These are phyloP conservation scores for Paralagenidium karlingii DNA, from an alignment of 352 stramenopile genomes.

Conservation along the genomic window DNA sequence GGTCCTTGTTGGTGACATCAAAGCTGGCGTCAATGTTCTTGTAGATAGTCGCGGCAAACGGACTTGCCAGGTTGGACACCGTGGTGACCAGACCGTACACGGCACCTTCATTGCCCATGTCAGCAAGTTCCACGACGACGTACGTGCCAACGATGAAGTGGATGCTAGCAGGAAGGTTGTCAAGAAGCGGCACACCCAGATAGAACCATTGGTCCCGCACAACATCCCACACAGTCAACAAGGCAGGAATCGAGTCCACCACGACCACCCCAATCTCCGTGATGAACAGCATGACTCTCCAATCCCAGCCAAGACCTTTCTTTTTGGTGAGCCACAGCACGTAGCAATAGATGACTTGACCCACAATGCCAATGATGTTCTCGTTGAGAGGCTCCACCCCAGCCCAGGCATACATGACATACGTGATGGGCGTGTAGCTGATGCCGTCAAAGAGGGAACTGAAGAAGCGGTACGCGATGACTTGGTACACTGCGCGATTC, in stretches of 20 bases:
- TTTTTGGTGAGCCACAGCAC: conserved; percentile 10
- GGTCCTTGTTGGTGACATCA: conserved; percentile 24
- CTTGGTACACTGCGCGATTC: conserved; percentile 18
- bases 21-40: conserved; percentile 24
- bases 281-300: conserved; percentile 13
- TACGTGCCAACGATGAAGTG: conserved; percentile 37
- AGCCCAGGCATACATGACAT: conserved; percentile 13
- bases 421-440: conserved; percentile 7
- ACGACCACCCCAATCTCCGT: conserved; percentile 14
- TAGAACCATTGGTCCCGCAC: conserved; percentile 45
- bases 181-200: conserved; percentile 25
- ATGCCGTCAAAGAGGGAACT: conserved; percentile 12
- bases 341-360: conserved; percentile 3
- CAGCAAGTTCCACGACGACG: conserved; percentile 20
- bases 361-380: conserved; percentile 12
- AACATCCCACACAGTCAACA: conserved; percentile 36
- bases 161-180: conserved; percentile 24
- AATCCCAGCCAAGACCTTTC: conserved; percentile 17
- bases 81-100: conserved; percentile 42
- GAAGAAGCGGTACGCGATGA: conserved; percentile 28
- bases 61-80: conserved; percentile 24
- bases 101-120: conserved; percentile 28
- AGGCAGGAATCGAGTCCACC: conserved; percentile 26
- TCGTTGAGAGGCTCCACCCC: conserved; percentile 12
- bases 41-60: conserved; percentile 27